Base-by-base conservation (phyloP, 768 basidiomycete species). In the Lyophyllum shimeji region DNA sequence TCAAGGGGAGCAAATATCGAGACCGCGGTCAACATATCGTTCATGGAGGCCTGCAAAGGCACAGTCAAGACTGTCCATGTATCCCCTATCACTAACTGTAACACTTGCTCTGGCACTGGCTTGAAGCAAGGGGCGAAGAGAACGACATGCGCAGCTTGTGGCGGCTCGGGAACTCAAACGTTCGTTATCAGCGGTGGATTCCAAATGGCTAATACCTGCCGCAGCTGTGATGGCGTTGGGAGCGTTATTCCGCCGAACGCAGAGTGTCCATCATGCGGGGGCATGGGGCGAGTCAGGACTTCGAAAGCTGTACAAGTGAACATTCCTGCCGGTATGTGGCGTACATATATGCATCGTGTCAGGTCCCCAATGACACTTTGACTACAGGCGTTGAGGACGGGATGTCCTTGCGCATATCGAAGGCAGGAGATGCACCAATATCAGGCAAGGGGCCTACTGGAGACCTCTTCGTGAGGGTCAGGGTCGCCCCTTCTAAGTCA, bases 1-100 rank as follows among this genome's bases (percentile, higher is more conserved):
- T 65, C 74, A 18, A 82, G 83, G 59, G 94, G 95, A 52, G 85
- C 85, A 56, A 93, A 98, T 68, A 78, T 98, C 47, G 92, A 97
- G 69, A 79, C 87, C 8, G 78, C 76, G 33, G 63, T 98, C 64
- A 82, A 80, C 45, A 76, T 99, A 60, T 82, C 78, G 45, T 99
- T 99, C 75, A 82, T 95, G 72, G 97, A 99, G 58, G 90, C 95
- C n/a, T 94, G 92, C 76, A 93, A 90, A 71, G 97, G 97, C 48
- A 77, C 89, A 17, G 81, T 80, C 46, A 85, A 88, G 53, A 87
- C 82, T 54, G 76, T 98, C 62, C 85, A 82, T 53, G 78, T 93
- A 57, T 85, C 84, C 18, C 93, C 95, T 12, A 83, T 98, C 40
- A 83, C 86, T 45, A 83, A 93, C 62, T 98, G 97, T 69, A 73